Base-by-base conservation (phyloP, 2,329 filamentous ascomycete genomes). In the Catunica adiposa region DNA sequence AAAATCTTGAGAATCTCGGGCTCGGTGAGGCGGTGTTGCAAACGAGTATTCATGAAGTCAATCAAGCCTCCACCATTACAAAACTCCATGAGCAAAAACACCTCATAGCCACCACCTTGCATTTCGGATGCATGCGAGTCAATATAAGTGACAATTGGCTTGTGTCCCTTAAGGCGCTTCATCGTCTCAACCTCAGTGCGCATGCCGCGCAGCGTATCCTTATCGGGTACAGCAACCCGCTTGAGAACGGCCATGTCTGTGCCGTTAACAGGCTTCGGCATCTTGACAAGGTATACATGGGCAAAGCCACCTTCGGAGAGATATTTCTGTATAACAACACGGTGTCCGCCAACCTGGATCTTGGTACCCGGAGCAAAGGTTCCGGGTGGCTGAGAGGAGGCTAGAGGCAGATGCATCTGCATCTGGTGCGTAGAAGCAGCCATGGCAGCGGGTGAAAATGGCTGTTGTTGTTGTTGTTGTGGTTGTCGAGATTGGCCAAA, bases 141-240 rank as follows among this genome's bases (percentile, higher is more conserved):
- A 67, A 97, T 89, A 71, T 98, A 98, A 58, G 85, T 96, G 64
- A 98, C 92, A 65, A 98, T 97, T 63, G 92, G 84, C 60, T 83
- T 82, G 76, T 97, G 92, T 57, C 92, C 92, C 74, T 95, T 95
- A 63, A 98, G 77, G 70, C 92, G 89, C 81, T 98, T 98, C 92
- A 98, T 98, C 14, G 92, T 98, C 73, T 98, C 92, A 63, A 98
- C 92, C 75, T 98, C 92, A 62, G 83, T 97, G 68, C 92, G 83
- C 92, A 98, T 97, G 69, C 86, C 89, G 60, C 87, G 86, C 70
- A 98, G 75, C 58, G 90, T 81, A 61, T 94, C 86, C 75, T 94
- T 96, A 70, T 98, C 92, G 31, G 92, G 89, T 54, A 97, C 92
- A 37, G 92, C 92, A 58, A 98, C 92, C 65, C 92, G 78, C 76